phyloP scores from a whole-genome alignment of 805 yeast genomes.

The Ogataea wickerhamii region DNA sequence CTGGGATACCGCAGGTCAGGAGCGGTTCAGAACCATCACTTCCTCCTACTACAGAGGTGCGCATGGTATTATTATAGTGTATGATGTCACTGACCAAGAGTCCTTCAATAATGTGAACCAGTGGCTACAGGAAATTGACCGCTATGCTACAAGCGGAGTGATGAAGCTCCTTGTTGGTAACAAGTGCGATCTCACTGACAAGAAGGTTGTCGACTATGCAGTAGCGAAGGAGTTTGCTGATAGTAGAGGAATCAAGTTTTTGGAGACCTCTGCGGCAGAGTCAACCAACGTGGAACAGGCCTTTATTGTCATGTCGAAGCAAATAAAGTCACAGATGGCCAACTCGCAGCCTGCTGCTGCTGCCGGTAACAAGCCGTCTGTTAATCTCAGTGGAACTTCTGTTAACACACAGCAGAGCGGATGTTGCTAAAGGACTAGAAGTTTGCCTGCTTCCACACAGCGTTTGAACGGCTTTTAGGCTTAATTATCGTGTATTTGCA shows the following conservation, averaged over 20 bases:
- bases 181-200: constrained; percentile 90
- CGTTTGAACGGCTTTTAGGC: not conserved
- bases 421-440: constrained; percentile 40
- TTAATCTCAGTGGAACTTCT: constrained; percentile 70
- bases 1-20: constrained; percentile 99
- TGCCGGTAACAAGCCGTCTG: constrained; percentile 52
- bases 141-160: constrained; percentile 97
- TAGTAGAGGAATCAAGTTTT: constrained; percentile 86
- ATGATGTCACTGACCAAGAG: constrained; percentile 97
- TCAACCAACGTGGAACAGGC: constrained; percentile 98
- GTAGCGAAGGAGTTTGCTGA: constrained; percentile 98
- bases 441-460: not conserved
- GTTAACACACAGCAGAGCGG: constrained; percentile 42
- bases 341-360: constrained; percentile 46
- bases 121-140: constrained; percentile 98
- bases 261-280: constrained; percentile 93
- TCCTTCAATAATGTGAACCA: constrained; percentile 94
- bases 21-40: constrained; percentile 95
- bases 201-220: constrained; percentile 92
- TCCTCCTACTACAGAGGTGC: constrained; percentile 98
- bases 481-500: not conserved
- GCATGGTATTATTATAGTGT: constrained; percentile 95
- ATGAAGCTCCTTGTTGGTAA: constrained; percentile 94
- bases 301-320: constrained; percentile 97
- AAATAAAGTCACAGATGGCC: constrained; percentile 93